Conservation (phyloP, 768 basidiomycete genomes). For the Lactarius evosmus region DNA sequence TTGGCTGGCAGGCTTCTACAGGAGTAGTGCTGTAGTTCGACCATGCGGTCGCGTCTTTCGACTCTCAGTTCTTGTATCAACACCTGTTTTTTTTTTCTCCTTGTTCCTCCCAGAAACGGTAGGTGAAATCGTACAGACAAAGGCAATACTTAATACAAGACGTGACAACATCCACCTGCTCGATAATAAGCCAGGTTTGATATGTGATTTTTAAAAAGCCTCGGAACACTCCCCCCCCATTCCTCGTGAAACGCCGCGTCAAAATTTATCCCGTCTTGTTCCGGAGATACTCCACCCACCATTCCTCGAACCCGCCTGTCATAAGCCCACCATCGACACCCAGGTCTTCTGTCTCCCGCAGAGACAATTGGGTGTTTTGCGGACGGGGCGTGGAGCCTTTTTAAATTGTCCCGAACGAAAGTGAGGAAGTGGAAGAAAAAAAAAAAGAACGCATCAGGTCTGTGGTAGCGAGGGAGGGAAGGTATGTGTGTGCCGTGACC, state of each 20-base stretch:
- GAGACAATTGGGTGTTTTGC: constrained; percentile 74
- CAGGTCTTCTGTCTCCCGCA: constrained; percentile 68
- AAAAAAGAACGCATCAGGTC: background rate
- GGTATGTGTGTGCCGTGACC: background rate
- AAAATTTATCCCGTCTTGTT: constrained; percentile 3
- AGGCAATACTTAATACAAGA: background rate
- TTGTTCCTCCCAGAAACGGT: background rate
- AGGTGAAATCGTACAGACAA: background rate
- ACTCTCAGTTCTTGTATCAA: background rate
- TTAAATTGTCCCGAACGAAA: constrained; percentile 12
- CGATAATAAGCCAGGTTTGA: background rate
- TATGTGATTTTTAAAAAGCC: background rate
- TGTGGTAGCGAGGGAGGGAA: background rate
- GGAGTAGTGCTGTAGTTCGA: background rate
- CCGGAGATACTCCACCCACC: constrained; percentile 61
- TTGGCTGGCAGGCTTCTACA: background rate
- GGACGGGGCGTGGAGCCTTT: constrained; percentile 71
- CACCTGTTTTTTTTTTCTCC: background rate
- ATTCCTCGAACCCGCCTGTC: constrained; percentile 71
- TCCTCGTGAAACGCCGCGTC: background rate
- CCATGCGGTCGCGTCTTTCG: constrained; percentile 8
- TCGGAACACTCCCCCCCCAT: background rate
- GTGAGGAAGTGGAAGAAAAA: background rate
- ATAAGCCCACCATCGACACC: constrained; percentile 50
- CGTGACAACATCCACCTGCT: constrained; percentile 1